A percentile compares a stretch with the other conserved stretches of the same genome.
Evolutionary conservation across 2,329 filamentous ascomycete species (phyloP).

Genomic region (Fusarium dlaminii): DNA sequence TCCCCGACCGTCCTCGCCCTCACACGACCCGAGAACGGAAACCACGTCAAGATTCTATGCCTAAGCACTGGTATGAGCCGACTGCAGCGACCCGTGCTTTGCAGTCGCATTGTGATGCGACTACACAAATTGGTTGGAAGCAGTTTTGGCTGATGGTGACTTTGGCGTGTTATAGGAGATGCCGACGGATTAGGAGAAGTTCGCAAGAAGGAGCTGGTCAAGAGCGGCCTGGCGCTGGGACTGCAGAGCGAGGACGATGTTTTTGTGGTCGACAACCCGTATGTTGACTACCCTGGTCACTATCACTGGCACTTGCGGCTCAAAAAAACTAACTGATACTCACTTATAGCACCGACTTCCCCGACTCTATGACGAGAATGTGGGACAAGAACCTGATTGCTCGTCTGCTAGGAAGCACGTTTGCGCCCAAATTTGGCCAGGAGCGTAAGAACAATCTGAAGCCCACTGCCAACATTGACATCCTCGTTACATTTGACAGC

Average conservation of each 20-base stretch:
- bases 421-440: slow-evolving; percentile 71
- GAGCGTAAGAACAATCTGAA: slow-evolving; percentile 45
- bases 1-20: slow-evolving; percentile 87
- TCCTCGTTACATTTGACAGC: slow-evolving; percentile 90
- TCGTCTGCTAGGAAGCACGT: slow-evolving; percentile 74
- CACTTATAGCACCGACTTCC: slow-evolving; percentile 67
- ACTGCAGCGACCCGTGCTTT: slow-evolving; percentile 10
- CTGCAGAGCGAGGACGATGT: slow-evolving; percentile 80
- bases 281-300: slow-evolving; percentile 42
- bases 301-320: background rate
- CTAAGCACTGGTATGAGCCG: slow-evolving; percentile 75
- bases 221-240: slow-evolving; percentile 81
- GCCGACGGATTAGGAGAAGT: slow-evolving; percentile 87
- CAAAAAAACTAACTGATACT: slow-evolving; percentile 1
- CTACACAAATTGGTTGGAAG: slow-evolving; percentile 11
- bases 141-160: slow-evolving; percentile 32
- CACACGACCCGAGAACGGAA: slow-evolving; percentile 79
- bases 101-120: slow-evolving; percentile 18
- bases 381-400: slow-evolving; percentile 81
- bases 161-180: slow-evolving; percentile 64
- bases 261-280: slow-evolving; percentile 83
- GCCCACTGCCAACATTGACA: slow-evolving; percentile 72
- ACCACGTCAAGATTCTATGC: slow-evolving; percentile 94
- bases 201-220: slow-evolving; percentile 82
- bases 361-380: slow-evolving; percentile 83